These are phyloP conservation scores for Verbena officinalis DNA, from an alignment of 257 asterid genomes.

Conservation along the genomic window DNA sequence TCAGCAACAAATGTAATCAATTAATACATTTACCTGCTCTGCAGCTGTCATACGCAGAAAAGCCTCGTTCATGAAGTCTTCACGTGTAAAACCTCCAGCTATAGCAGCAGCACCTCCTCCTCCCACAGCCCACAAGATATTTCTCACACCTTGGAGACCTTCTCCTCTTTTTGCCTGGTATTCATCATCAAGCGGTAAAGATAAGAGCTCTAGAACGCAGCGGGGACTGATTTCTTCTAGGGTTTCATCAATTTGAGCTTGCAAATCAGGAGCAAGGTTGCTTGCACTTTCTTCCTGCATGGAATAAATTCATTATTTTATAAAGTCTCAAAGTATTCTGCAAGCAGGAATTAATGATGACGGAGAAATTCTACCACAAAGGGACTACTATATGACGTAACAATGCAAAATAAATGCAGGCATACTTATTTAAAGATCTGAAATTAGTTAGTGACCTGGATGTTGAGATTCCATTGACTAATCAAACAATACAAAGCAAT, in stretches of 20 bases:
- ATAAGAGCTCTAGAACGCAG: slow-evolving; percentile 80
- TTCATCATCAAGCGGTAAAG: slow-evolving; percentile 79
- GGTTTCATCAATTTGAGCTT: slow-evolving; percentile 94
- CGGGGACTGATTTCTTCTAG: slow-evolving; percentile 89
- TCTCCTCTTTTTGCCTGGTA: slow-evolving; percentile 69
- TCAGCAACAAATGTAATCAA: not conserved
- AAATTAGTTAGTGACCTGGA: slow-evolving; percentile 1
- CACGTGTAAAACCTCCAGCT: slow-evolving; percentile 93
- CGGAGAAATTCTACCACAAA: not conserved
- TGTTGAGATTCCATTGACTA: not conserved
- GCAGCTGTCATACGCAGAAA: slow-evolving; percentile 89
- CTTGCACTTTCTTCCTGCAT: slow-evolving; percentile 96
- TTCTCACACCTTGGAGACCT: slow-evolving; percentile 94
- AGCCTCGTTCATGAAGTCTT: slow-evolving; percentile 95
- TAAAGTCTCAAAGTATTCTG: slow-evolving; percentile 4
- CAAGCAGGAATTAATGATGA: not conserved
- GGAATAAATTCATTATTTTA: slow-evolving; percentile 8
- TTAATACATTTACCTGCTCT: slow-evolving; percentile 69
- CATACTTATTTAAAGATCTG: not conserved
- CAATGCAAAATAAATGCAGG: not conserved
- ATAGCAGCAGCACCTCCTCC: slow-evolving; percentile 98
- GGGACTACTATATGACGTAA: not conserved
- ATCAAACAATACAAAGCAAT: slow-evolving; percentile 13
- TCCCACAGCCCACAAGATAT: slow-evolving; percentile 97
- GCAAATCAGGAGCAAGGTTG: slow-evolving; percentile 87